phyloP scores from a whole-genome alignment of 345 rosid species.

The Populus deltoides region DNA sequence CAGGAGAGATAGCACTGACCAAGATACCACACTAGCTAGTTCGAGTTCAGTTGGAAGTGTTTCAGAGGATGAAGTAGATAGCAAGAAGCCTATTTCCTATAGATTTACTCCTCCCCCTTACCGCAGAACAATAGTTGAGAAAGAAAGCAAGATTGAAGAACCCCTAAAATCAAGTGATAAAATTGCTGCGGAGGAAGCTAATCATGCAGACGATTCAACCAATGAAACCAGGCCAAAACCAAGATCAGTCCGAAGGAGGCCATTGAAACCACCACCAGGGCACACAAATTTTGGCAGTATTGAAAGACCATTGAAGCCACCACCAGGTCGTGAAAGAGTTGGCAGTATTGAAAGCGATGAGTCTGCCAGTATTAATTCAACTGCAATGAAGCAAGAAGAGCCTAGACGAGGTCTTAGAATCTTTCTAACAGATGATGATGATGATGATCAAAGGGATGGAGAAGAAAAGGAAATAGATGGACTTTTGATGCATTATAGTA shows the following conservation, averaged over 20 bases:
- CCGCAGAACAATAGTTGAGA: conserved; percentile 25
- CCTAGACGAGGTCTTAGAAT: conserved; percentile 1
- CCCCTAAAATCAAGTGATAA: conserved; percentile 13
- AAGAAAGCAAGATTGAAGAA: conserved; percentile 29
- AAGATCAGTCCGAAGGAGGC: conserved; percentile 57
- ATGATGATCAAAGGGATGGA: conserved; percentile 18
- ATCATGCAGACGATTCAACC: conserved; percentile 19
- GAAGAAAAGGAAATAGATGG: conserved; percentile 39
- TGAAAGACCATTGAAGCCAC: conserved; percentile 22
- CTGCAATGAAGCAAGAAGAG: not conserved
- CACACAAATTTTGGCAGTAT: conserved; percentile 4
- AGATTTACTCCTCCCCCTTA: conserved; percentile 55
- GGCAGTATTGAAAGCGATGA: not conserved
- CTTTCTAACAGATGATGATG: not conserved
- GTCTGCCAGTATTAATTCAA: conserved; percentile 2
- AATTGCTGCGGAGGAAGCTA: conserved; percentile 12
- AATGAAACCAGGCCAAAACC: conserved; percentile 50
- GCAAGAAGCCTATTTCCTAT: conserved; percentile 33
- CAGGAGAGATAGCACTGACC: conserved; percentile 22
- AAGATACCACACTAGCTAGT: conserved; percentile 29
- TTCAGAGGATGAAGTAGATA: conserved; percentile 42
- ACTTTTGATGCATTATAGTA: conserved; percentile 39
- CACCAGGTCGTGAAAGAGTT: conserved; percentile 7
- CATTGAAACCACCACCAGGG: conserved; percentile 33
- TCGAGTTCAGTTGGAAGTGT: conserved; percentile 46